Percentiles rank a stretch among this genome's conserved stretches.
phyloP scores from a whole-genome alignment of 2,329 filamentous ascomycete genomes.

The Hymenoscyphus repandus region DNA sequence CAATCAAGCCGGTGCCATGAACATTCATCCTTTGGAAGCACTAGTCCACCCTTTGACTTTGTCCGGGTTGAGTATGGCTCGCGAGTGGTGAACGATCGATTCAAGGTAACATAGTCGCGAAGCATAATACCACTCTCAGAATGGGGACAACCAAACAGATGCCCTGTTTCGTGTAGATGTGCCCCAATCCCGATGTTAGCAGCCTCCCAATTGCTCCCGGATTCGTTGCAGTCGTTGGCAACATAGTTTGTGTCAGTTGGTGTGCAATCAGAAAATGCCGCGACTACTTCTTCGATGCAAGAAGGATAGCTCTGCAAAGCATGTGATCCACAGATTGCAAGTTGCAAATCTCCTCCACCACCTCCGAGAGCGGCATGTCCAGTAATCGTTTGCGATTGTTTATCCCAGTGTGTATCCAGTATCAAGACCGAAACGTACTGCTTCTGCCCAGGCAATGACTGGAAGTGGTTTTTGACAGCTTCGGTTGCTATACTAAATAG shows the following conservation, averaged over 20 bases:
- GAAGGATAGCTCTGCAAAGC: constrained; percentile 86
- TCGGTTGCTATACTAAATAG: constrained; percentile 73
- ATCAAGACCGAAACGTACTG: constrained; percentile 84
- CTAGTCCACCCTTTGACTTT: constrained; percentile 72
- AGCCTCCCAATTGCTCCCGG: constrained; percentile 91
- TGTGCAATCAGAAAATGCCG: constrained; percentile 86
- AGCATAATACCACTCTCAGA: constrained; percentile 91
- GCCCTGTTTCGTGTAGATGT: constrained; percentile 86
- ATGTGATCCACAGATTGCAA: constrained; percentile 91
- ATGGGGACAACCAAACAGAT: constrained; percentile 84
- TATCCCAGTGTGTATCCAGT: constrained; percentile 87
- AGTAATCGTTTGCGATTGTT: constrained; percentile 59
- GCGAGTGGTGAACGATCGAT: constrained; percentile 73
- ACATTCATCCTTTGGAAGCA: constrained; percentile 76
- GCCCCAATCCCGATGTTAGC: constrained; percentile 91
- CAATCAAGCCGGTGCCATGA: constrained; percentile 86
- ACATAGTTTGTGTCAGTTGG: constrained; percentile 75
- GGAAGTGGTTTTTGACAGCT: constrained; percentile 74
- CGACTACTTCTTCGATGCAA: constrained; percentile 82
- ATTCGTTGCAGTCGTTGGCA: constrained; percentile 81
- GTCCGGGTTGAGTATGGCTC: constrained; percentile 87
- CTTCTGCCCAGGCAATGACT: constrained; percentile 68
- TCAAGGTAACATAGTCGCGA: constrained; percentile 78
- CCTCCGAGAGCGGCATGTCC: constrained; percentile 86
- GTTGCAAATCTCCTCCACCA: constrained; percentile 62